Evolutionary conservation across 2,329 filamentous ascomycete species (phyloP).

Genomic region (Fusarium dimerum): DNA sequence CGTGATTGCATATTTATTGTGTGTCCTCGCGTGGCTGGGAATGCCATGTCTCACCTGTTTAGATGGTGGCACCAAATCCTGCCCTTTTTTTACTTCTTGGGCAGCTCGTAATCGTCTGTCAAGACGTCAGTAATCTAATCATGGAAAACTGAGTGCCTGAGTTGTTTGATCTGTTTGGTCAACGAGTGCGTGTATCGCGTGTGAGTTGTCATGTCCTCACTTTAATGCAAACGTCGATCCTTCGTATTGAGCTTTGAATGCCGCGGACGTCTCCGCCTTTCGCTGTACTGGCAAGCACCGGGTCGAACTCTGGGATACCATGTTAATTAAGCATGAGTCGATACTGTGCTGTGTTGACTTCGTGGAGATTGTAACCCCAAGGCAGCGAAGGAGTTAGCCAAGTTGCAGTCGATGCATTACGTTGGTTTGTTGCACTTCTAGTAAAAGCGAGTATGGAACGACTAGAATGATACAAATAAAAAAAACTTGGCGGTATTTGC

Average conservation of each 20-base stretch:
- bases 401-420: no score
- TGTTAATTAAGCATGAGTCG: no score
- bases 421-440: no score
- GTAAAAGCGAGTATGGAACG: no score
- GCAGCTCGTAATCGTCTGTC: not conserved
- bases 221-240: not conserved
- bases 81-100: not conserved
- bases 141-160: not conserved
- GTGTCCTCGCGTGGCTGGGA: not conserved
- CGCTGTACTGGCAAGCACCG: not conserved
- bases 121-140: not conserved
- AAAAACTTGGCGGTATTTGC: no score
- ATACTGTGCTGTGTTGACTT: no score
- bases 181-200: not conserved
- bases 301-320: not conserved
- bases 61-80: not conserved
- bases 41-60: not conserved
- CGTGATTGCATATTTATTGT: not conserved
- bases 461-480: no score
- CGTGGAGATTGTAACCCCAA: no score
- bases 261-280: not conserved
- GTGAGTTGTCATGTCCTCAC: not conserved
- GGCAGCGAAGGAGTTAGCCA: no score
- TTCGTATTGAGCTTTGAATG: not conserved
- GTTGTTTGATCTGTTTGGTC: not conserved